Base-by-base conservation (phyloP, 2,329 filamentous ascomycete genomes). In the Monosporascus ibericus region DNA sequence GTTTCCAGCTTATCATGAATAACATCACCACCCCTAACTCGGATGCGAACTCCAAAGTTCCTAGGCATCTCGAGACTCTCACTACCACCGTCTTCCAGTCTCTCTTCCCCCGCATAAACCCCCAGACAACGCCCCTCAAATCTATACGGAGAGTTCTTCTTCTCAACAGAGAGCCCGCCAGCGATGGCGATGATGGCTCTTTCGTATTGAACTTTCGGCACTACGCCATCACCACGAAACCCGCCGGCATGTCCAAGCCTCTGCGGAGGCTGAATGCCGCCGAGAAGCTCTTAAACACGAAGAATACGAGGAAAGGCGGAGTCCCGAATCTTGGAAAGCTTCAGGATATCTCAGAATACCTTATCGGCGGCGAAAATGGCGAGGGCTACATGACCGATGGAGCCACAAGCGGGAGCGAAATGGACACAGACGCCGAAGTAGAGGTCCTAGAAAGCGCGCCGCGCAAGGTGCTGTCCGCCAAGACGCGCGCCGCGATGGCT, bases 41-140 rank as follows among this genome's bases (percentile, higher is more conserved):
- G 44, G 80, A 84, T 52, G 72, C 81, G 30, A 80, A 78, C 52
- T 81, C 84, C 22, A 84, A 87, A 56, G 85, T 95, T n/a, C 91
- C 92, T 5, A 95, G 90, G 67, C 92, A 96, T 62, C 88, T 99
- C 65, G 94, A 99, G 72, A 87, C 88, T 24, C 85, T 99, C 34
- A 86, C 91, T 3, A 97, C 92, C 2, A 95, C 91, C 46, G 85
- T 96, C 64, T 99, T 97, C 73, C 92, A 96, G 70, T 95, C 90
- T 7, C 82, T 99, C 37, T 97, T 99, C 65, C 92, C 94, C 4
- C 90, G 92, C 1, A 96, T 99, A 70, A 94, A 94, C 62, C 94
- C 94, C 0, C 90, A 95, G 70, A 82, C 83, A 30, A 95, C 90
- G 2, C 90, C 94, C 1, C 80, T 99, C 37, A 87, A 90, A 63